These are phyloP conservation scores for Neophaeococcomyces mojaviensis DNA, from an alignment of 2,329 filamentous ascomycete species.

Conservation along the genomic window DNA sequence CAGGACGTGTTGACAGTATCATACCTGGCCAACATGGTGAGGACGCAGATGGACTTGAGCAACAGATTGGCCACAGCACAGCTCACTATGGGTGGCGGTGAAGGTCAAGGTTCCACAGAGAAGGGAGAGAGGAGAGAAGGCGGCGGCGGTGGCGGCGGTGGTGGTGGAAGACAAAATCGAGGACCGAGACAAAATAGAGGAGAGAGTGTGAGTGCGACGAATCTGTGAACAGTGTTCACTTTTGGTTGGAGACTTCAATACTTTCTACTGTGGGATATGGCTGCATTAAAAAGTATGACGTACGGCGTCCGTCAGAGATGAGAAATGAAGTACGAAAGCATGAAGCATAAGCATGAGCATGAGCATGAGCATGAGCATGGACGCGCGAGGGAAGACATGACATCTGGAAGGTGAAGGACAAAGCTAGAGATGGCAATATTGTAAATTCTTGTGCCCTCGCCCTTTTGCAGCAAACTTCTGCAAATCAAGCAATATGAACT, in stretches of 20 bases:
- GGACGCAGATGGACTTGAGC: constrained; percentile 96
- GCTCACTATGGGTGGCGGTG: constrained; percentile 51
- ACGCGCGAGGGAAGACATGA: not conserved
- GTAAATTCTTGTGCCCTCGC: too few relatives aligned
- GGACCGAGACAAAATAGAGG: constrained; percentile 25
- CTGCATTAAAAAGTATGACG: constrained; percentile 8
- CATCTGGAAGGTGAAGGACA: too few relatives aligned
- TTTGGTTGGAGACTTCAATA: too few relatives aligned
- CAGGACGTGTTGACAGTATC: constrained; percentile 98
- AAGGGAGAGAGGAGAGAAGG: constrained; percentile 29
- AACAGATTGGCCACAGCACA: constrained; percentile 83
- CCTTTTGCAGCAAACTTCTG: too few relatives aligned
- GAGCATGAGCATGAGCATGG: not conserved
- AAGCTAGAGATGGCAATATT: too few relatives aligned
- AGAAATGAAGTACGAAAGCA: not conserved
- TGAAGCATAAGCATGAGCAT: not conserved
- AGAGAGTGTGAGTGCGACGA: constrained; percentile 22
- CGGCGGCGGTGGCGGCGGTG: constrained; percentile 26
- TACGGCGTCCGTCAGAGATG: constrained; percentile 1
- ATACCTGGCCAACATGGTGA: constrained; percentile 96
- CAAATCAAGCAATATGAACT: not conserved
- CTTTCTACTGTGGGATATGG: not conserved
- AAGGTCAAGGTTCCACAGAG: constrained; percentile 27
- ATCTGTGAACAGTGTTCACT: too few relatives aligned
- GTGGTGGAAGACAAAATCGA: constrained; percentile 35